A percentile compares a stretch with the other conserved stretches of the same genome.
phyloP scores from a whole-genome alignment of 257 asterid genomes.

The Avicennia marina region DNA sequence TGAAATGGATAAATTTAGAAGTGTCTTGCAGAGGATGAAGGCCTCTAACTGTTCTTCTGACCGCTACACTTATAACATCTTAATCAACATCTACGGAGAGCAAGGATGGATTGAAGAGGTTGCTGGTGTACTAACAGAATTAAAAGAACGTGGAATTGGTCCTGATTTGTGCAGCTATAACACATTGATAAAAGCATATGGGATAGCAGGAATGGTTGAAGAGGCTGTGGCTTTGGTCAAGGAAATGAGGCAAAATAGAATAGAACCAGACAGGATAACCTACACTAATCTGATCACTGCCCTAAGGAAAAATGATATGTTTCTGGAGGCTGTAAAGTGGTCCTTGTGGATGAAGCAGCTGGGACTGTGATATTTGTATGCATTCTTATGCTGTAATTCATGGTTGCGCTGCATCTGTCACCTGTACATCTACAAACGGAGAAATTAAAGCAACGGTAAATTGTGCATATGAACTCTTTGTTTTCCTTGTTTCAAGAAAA shows the following conservation, averaged over 20 bases:
- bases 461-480: not conserved
- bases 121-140: constrained; percentile 40
- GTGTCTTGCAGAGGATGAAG: constrained; percentile 71
- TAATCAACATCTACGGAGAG: constrained; percentile 79
- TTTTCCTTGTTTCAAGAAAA: too few species aligned
- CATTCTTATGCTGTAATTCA: not conserved
- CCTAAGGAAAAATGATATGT: constrained; percentile 67
- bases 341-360: constrained; percentile 97
- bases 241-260: constrained; percentile 76
- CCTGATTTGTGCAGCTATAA: constrained; percentile 89
- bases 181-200: constrained; percentile 86
- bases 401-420: not conserved
- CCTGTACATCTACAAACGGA: not conserved
- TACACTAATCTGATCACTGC: constrained; percentile 63
- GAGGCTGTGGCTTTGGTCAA: constrained; percentile 69
- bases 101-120: constrained; percentile 84
- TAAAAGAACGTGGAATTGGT: constrained; percentile 48
- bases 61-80: constrained; percentile 62
- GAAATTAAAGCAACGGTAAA: not conserved
- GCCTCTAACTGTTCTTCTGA: constrained; percentile 56
- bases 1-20: constrained; percentile 79
- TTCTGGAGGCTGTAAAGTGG: constrained; percentile 95
- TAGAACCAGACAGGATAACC: constrained; percentile 70
- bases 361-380: constrained; percentile 36
- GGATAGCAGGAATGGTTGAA: constrained; percentile 86